phyloP scores from a whole-genome alignment of 257 asterid species.

The Primulina eburnea region DNA sequence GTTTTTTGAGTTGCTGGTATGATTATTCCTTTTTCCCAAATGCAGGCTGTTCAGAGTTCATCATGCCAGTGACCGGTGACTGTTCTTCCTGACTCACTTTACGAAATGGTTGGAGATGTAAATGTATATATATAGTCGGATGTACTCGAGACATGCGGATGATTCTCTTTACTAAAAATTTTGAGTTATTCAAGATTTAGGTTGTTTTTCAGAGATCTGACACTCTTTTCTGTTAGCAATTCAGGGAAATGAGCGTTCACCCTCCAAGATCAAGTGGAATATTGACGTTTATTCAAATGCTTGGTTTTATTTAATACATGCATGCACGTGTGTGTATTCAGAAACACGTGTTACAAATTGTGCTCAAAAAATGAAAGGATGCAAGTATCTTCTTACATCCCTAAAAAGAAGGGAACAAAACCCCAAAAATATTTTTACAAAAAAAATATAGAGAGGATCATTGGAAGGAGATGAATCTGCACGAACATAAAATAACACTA shows the following conservation, averaged over 20 bases:
- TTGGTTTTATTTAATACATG: no score
- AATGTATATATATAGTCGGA: not conserved
- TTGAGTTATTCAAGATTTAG: not conserved
- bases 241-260: not conserved
- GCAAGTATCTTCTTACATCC: no score
- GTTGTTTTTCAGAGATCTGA: not conserved
- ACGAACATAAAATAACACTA: no score
- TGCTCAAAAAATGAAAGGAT: no score
- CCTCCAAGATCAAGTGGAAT: not conserved
- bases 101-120: not conserved
- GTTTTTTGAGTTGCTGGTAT: not conserved
- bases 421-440: no score
- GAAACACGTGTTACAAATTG: no score
- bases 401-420: no score
- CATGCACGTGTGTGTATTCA: no score
- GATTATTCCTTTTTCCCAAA: not conserved
- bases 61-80: not conserved
- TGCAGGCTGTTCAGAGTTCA: conserved; percentile 4
- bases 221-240: not conserved
- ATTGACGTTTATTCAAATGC: no score
- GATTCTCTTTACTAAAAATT: not conserved
- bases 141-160: conserved; percentile 9
- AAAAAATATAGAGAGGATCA: no score
- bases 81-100: not conserved
- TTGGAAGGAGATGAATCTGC: no score